These are phyloP conservation scores for Berberis thunbergii DNA, from an alignment of 164 flowering plant species.

Conservation along the genomic window DNA sequence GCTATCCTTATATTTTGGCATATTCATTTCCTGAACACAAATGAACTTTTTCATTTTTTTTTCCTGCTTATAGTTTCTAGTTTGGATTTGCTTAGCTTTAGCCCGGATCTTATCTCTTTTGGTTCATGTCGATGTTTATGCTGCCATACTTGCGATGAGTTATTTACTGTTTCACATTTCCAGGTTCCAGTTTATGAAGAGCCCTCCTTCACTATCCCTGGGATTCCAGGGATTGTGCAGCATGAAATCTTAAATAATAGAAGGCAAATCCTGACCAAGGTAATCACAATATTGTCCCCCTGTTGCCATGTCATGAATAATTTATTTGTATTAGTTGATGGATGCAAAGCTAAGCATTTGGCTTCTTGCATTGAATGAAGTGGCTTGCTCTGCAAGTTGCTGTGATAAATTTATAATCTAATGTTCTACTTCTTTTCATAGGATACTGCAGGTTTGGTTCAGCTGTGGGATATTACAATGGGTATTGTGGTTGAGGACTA, in stretches of 20 bases:
- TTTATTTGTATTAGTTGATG: neutral
- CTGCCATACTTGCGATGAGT: neutral
- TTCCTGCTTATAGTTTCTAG: no score
- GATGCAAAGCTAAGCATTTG: no score
- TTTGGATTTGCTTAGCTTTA: no score
- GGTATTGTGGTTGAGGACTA: slow-evolving; percentile 84
- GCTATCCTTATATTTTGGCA: no score
- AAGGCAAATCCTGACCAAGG: slow-evolving; percentile 94
- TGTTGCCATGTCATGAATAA: neutral
- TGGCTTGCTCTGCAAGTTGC: neutral
- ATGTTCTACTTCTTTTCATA: slow-evolving; percentile 13
- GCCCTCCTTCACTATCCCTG: slow-evolving; percentile 62
- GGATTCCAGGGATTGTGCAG: slow-evolving; percentile 77
- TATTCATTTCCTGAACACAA: no score
- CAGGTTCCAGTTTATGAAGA: slow-evolving; percentile 78
- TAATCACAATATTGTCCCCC: slow-evolving; percentile 15
- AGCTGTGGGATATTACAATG: slow-evolving; percentile 93
- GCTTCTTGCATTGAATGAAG: neutral
- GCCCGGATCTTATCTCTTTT: no score
- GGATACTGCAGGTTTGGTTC: slow-evolving; percentile 86
- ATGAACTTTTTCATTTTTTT: no score
- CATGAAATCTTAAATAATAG: slow-evolving; percentile 91
- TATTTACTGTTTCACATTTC: slow-evolving; percentile 4
- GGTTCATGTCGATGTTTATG: no score
- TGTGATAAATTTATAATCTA: slow-evolving; percentile 2